These are phyloP conservation scores for Phytophthora multivora DNA, from an alignment of 352 stramenopile species.

Conservation along the genomic window DNA sequence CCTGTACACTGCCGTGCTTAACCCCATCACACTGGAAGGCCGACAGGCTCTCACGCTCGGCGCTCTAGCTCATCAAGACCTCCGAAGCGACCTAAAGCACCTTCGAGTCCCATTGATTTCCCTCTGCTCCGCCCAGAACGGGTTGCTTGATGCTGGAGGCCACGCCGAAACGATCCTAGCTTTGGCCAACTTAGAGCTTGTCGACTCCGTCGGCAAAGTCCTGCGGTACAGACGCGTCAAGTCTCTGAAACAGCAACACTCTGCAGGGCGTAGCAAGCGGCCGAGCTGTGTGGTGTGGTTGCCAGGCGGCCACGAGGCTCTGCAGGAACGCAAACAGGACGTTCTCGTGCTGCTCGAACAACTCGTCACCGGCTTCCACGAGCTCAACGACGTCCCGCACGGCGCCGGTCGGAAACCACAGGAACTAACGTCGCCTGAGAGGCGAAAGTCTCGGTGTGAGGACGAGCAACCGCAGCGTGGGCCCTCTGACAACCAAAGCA, in stretches of 20 bases:
- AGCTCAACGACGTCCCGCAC: conserved; percentile 76
- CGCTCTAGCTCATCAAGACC: conserved; percentile 84
- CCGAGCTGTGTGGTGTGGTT: conserved; percentile 81
- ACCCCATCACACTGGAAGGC: conserved; percentile 92
- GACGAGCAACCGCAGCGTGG: conserved; percentile 23
- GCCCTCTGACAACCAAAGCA: conserved; percentile 16
- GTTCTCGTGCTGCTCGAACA: conserved; percentile 92
- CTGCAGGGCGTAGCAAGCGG: conserved; percentile 20
- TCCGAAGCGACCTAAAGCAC: conserved; percentile 45
- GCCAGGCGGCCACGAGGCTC: conserved; percentile 91
- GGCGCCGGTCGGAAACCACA: conserved; percentile 30
- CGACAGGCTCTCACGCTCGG: conserved; percentile 90
- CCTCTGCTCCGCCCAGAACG: conserved; percentile 89
- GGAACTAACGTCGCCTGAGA: conserved; percentile 2
- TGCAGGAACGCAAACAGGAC: conserved; percentile 93
- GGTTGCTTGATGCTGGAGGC: conserved; percentile 77
- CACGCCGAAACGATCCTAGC: conserved; percentile 84
- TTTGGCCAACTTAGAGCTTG: conserved; percentile 51
- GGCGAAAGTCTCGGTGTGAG: conserved; percentile 20
- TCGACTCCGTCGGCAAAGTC: conserved; percentile 84
- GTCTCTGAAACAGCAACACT: conserved; percentile 17
- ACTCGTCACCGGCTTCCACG: conserved; percentile 93
- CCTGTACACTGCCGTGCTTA: conserved; percentile 95
- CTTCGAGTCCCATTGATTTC: conserved; percentile 86
- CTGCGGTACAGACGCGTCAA: conserved; percentile 42